A percentile compares a stretch with the other conserved stretches of the same genome.
These are phyloP conservation scores for Botrytis deweyae DNA, from an alignment of 2,329 filamentous ascomycete genomes.

Conservation along the genomic window DNA sequence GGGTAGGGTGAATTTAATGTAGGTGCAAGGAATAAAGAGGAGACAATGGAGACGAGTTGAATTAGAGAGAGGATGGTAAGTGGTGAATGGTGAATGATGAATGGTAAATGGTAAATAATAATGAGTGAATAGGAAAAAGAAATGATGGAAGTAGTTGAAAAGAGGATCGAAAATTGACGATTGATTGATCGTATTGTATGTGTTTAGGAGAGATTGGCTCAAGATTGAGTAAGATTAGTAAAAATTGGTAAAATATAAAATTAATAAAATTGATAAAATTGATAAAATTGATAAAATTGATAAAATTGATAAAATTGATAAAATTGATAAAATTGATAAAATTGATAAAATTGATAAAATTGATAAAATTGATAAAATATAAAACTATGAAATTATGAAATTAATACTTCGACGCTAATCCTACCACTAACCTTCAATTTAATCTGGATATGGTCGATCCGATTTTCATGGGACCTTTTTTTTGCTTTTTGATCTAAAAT, in stretches of 20 bases:
- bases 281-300: too few species aligned
- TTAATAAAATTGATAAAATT: too few species aligned
- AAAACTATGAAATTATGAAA: background rate
- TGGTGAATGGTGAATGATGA: too few species aligned
- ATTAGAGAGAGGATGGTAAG: background rate
- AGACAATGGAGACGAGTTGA: background rate
- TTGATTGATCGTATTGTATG: background rate
- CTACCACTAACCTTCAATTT: background rate
- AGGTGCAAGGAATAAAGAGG: background rate
- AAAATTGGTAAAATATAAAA: too few species aligned
- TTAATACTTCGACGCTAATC: background rate
- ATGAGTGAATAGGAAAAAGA: background rate
- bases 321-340: background rate
- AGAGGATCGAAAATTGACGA: background rate
- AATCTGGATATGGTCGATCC: background rate
- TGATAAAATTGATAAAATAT: background rate
- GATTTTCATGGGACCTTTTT: background rate
- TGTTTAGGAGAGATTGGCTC: background rate
- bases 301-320: background rate
- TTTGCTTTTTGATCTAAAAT: background rate
- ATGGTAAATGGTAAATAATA: too few species aligned
- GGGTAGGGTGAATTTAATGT: background rate
- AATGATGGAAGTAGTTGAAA: background rate
- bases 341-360: too few species aligned
- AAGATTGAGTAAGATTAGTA: background rate